Evolutionary conservation across 2,329 filamentous ascomycete species (phyloP), one percentile per base, ranked within the genome.

Genomic region (Epicoccum sorghinum): DNA sequence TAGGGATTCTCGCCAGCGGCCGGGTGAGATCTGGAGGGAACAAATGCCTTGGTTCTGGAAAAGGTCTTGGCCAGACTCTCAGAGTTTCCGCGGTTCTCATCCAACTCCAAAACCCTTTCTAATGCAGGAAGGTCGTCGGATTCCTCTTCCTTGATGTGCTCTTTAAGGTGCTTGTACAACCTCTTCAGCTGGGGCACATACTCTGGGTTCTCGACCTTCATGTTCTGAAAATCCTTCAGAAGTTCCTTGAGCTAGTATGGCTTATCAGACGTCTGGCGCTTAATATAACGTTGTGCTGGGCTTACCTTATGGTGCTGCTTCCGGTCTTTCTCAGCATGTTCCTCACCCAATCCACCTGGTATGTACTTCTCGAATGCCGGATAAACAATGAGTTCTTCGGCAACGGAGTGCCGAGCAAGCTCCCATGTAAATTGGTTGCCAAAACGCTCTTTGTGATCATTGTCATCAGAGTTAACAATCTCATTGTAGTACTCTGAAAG

Each of bases 391-490:
- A 83, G 64, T 58, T 83, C 82, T 55, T 83, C 80, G 7, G 77
- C 79, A 45, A 83, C 74, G 0, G 79, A 75, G 62, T 83, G 80
- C 8, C 81, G 78, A 24, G 80, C 78, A 0, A 83, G 71, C 54
- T 82, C 79, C 81, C 81, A 83, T 12, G 76, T 78, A 56, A 83
- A 80, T 53, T 81, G 76, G 49, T 83, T 83, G 51, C 80, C 77
- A 54, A 73, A 82, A 10, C 77, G 74, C 5, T 69, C 71, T 48
- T 78, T 74, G 24, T 78, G 72, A 29, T 81, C 79, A 29, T 64
- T 60, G 45, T 81, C 75, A 13, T 52, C 35, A 1, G 56, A 54
- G n/a, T 60, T 71, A 52, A 78, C 57, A 32, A 82, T 72, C 13
- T 75, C 74, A 14, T 78, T 67, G 63, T 81, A 81, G 58, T 75